A percentile compares a stretch with the other conserved stretches of the same genome.
Conservation (phyloP, 2,329 filamentous ascomycete species). For the Mariannaea elegans region DNA sequence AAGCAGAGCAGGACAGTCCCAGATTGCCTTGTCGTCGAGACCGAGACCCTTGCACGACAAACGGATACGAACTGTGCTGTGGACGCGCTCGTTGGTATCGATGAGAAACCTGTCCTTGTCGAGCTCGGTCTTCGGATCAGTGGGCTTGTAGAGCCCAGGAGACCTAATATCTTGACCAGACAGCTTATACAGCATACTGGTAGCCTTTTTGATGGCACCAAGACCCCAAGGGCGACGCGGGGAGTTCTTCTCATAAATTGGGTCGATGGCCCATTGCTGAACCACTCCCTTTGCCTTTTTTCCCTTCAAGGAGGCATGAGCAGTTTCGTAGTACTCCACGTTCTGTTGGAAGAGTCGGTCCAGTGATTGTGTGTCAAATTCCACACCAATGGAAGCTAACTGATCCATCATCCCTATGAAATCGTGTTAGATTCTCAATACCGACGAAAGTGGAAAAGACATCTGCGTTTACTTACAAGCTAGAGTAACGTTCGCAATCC, state of each 20-base stretch:
- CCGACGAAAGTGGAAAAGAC: background rate
- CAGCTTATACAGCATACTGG: constrained; percentile 54
- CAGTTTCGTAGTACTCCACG: constrained; percentile 43
- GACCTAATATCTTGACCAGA: constrained; percentile 53
- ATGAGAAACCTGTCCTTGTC: constrained; percentile 52
- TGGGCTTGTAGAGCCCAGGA: constrained; percentile 58
- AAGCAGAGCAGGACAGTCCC: constrained; percentile 56
- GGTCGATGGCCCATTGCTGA: constrained; percentile 55
- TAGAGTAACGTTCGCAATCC: constrained; percentile 51
- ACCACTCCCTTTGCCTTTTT: constrained; percentile 26
- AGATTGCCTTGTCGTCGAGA: constrained; percentile 57
- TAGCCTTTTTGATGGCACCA: constrained; percentile 53
- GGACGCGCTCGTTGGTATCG: constrained; percentile 64
- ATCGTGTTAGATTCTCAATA: constrained; percentile 7
- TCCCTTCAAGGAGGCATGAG: constrained; percentile 20
- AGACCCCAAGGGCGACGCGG: constrained; percentile 60
- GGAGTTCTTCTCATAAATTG: constrained; percentile 56
- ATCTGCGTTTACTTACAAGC: constrained; percentile 45
- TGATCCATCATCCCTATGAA: constrained; percentile 65
- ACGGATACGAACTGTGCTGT: constrained; percentile 63
- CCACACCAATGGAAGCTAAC: constrained; percentile 59
- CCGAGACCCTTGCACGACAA: constrained; percentile 60
- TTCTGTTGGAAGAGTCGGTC: constrained; percentile 51
- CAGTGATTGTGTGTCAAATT: constrained; percentile 55
- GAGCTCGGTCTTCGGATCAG: constrained; percentile 51